A percentile compares a stretch with the other conserved stretches of the same genome.
These are phyloP conservation scores for Kodamaea plutei DNA, from an alignment of 1,139 yeast genomes.

Conservation along the genomic window DNA sequence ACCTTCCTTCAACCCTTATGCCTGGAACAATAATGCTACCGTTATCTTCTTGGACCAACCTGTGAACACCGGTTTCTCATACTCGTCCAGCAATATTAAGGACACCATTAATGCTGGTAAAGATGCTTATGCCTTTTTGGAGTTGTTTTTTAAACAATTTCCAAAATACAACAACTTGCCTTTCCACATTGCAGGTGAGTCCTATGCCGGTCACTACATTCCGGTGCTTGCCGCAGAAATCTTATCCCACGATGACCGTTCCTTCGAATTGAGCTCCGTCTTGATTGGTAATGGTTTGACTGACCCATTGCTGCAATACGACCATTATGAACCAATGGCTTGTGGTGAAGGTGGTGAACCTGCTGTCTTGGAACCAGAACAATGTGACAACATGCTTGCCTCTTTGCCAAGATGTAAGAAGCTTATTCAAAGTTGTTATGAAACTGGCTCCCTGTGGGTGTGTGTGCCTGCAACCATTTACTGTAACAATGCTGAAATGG, in stretches of 20 bases:
- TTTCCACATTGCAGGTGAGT: conserved; percentile 97
- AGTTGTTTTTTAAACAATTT: conserved; percentile 85
- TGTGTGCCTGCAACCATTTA: conserved; percentile 93
- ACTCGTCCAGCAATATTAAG: conserved; percentile 59
- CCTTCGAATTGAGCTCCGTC: conserved; percentile 81
- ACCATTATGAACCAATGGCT: conserved; percentile 93
- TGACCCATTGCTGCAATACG: conserved; percentile 86
- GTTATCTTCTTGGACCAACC: conserved; percentile 95
- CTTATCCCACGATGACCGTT: conserved; percentile 68
- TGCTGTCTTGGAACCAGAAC: conserved; percentile 71
- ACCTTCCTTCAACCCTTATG: conserved; percentile 71
- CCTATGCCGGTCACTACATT: conserved; percentile 98
- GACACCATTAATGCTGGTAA: conserved; percentile 86
- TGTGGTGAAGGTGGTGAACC: conserved; percentile 92
- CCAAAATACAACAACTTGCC: conserved; percentile 69
- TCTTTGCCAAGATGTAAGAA: conserved; percentile 77
- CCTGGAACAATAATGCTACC: conserved; percentile 89
- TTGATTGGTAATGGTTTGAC: conserved; percentile 96
- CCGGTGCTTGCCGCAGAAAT: conserved; percentile 92
- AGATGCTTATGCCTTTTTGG: conserved; percentile 89
- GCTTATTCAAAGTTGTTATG: conserved; percentile 78
- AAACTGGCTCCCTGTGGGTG: conserved; percentile 71
- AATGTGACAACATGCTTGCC: conserved; percentile 72
- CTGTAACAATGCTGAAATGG: conserved; percentile 84
- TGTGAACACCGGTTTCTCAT: conserved; percentile 89